Base-by-base conservation (phyloP, 2,329 filamentous ascomycete species). In the Penicillium sclerotiorum region DNA sequence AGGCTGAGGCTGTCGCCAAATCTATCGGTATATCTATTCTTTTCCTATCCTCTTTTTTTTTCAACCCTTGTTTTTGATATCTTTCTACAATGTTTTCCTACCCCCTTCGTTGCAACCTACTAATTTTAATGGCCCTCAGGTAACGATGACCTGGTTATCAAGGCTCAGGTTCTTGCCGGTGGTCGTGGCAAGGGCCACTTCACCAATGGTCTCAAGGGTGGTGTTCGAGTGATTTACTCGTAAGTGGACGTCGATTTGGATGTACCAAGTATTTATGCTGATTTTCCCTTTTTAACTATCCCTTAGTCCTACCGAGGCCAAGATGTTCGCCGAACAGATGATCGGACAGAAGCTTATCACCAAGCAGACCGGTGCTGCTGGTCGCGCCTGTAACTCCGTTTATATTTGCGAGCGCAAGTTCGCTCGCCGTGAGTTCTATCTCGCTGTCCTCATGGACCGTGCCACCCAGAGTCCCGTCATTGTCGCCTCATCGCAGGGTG, bases 341-440 rank as follows among this genome's bases (percentile, higher is more conserved):
- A 97, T 99, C 77, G 94, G 94, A 71, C 93, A 99, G 81, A 96
- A 96, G 79, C 90, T 99, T 77, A 85, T 99, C 78, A 99, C 94
- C 76, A 99, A 99, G 86, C 94, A 99, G 82, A 99, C 94, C 52
- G 94, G 94, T 73, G 90, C 93, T 64, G 84, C 77, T 65, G 94
- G 94, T 71, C 90, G 94, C 74, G 85, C 95, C 73, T 99, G 94
- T 84, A 97, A 89, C 77, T 84, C 92, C 58, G 94, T 99, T 72
- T 97, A 95, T 82, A 97, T 99, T 73, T 95, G 93, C 79, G 94
- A 99, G 84, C 92, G 94, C 83, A 99, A 99, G 82, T 99, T 96
- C 71, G 94, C 94, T 65, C 91, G 94, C 63, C 88, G 94, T 71
- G 94, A 99, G 78, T 99, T 99, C 81, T 99, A 99, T 82, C 87